Base-by-base conservation (phyloP, 2,329 filamentous ascomycete species). In the Botrytis cinerea region DNA sequence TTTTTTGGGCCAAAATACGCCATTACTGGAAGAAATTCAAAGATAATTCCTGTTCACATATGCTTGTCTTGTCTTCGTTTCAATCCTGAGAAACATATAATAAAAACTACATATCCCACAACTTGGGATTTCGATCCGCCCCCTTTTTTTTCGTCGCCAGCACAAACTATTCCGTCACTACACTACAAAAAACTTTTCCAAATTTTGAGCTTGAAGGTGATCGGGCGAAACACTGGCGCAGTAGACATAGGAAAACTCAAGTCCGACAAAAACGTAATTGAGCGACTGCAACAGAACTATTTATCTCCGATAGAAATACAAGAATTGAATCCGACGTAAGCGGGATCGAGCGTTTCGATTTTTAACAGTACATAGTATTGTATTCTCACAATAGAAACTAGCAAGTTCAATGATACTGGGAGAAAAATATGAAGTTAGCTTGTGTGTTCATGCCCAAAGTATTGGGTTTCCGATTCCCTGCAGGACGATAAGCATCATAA, bases 111-210 rank as follows among this genome's bases (percentile, higher is more conserved):
- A 12, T 28, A 1, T 54, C 51, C 6, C n/a, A 18, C n/a, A 28
- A n/a, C 14, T 54, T 28, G 14, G 0, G 3, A 28, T 18, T 8
- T 7, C 8, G 12, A 18, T 1, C 2, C 14, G 2, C 51, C n/a
- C n/a, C 0, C 2, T 5, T 18, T 57, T 1, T 57, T 28, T 57
- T 2, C 51, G 14, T 28, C 51, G 28, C 3, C 4, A 57, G 6
- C 3, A 1, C 28, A 9, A 28, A n/a, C 8, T 9, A 32, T 57
- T 18, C 6, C 18, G n/a, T 3, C 51, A 3, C 51, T 28, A 57
- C 51, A 3, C 51, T 28, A 57, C 14, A 57, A 32, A 57, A 4
- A 4, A 3, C 1, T 2, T 1, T 28, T 18, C 51, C n/a, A 57
- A 4, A 28, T 16, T 28, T 3, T 1, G 7, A 18, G 3, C n/a